These are phyloP conservation scores for Diaporthe amygdali DNA, from an alignment of 2,329 filamentous ascomycete species.

Conservation along the genomic window DNA sequence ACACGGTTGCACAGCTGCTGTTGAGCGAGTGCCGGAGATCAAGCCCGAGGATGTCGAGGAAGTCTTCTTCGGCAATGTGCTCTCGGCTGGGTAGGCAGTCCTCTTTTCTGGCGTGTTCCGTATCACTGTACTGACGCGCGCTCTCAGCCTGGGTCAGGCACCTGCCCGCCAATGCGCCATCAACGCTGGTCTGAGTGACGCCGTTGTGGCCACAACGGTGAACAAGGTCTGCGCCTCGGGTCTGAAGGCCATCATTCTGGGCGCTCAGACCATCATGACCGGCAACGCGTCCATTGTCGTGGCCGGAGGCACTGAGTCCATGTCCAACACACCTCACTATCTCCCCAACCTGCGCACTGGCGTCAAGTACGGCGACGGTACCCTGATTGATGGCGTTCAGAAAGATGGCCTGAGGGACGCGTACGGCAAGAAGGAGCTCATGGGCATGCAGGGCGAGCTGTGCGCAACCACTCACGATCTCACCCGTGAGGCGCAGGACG, in stretches of 20 bases:
- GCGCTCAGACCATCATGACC: constrained; percentile 96
- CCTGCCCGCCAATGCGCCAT: constrained; percentile 94
- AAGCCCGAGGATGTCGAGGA: constrained; percentile 92
- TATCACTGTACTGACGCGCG: constrained; percentile 8
- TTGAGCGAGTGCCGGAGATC: constrained; percentile 85
- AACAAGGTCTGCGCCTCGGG: constrained; percentile 99
- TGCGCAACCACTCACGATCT: constrained; percentile 86
- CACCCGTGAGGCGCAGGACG: constrained; percentile 85
- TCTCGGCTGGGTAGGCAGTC: constrained; percentile 82
- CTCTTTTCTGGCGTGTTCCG: constrained; percentile 8
- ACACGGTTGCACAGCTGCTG: constrained; percentile 59
- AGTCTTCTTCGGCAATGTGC: constrained; percentile 97
- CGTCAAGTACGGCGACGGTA: constrained; percentile 92
- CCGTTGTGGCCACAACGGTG: constrained; percentile 85
- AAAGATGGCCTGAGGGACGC: constrained; percentile 95
- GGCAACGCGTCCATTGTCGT: constrained; percentile 93
- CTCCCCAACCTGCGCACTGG: constrained; percentile 85
- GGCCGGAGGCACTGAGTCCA: constrained; percentile 94
- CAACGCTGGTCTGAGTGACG: constrained; percentile 81
- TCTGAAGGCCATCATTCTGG: constrained; percentile 92
- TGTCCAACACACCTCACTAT: constrained; percentile 98
- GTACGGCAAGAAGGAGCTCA: constrained; percentile 91
- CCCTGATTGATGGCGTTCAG: constrained; percentile 86
- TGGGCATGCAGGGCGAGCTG: constrained; percentile 92
- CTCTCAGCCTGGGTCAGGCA: constrained; percentile 84